Percentiles rank a stretch among this genome's conserved stretches.
Evolutionary conservation across 257 asterid genomes (phyloP).

Genomic region (Cruciata laevipes): DNA sequence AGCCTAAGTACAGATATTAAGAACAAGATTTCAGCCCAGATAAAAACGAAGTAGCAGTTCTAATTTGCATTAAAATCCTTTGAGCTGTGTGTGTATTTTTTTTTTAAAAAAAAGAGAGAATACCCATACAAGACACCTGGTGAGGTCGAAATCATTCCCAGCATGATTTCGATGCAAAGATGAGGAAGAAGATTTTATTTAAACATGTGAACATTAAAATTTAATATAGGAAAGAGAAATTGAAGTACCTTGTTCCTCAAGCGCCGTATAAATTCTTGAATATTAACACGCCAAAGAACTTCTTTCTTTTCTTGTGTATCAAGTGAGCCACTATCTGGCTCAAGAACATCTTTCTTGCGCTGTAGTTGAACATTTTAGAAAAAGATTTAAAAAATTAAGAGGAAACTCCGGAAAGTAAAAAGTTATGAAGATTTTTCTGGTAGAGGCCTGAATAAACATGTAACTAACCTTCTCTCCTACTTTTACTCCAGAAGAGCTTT

Average conservation of each 20-base stretch:
- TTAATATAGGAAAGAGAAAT: not conserved
- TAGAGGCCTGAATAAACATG: constrained; percentile 12
- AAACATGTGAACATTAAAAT: not conserved
- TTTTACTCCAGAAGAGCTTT: constrained; percentile 19
- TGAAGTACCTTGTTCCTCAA: constrained; percentile 57
- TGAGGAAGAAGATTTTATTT: not conserved
- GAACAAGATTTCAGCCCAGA: not conserved
- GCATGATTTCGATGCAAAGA: not conserved
- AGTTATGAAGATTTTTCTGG: constrained; percentile 17
- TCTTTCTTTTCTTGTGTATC: constrained; percentile 41
- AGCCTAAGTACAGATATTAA: constrained; percentile 33
- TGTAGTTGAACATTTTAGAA: constrained; percentile 19
- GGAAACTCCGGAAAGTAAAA: constrained; percentile 3
- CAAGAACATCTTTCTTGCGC: constrained; percentile 55
- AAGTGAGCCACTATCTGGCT: constrained; percentile 35
- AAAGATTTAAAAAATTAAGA: not conserved
- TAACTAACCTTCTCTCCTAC: constrained; percentile 60
- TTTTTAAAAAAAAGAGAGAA: not conserved
- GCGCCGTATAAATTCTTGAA: constrained; percentile 65
- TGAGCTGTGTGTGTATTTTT: not conserved
- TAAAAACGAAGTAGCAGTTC: constrained; percentile 1
- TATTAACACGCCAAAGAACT: constrained; percentile 89
- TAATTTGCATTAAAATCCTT: not conserved
- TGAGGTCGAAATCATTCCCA: not conserved
- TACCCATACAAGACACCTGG: not conserved